Conservation (phyloP, 306 rosid species). For the Vicia villosa region DNA sequence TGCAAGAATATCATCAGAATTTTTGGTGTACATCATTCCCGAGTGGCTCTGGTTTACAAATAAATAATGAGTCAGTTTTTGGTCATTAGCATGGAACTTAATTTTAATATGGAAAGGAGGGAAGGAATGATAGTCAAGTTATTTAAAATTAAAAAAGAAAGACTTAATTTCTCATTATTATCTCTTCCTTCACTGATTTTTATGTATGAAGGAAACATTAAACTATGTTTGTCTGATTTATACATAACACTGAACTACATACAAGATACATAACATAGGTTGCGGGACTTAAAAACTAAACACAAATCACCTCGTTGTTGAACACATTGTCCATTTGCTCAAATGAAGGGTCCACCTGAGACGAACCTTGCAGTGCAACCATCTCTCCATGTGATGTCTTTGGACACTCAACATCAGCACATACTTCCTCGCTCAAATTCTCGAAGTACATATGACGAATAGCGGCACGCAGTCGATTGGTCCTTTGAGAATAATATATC, state of each 20-base stretch:
- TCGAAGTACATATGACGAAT: conserved; percentile 67
- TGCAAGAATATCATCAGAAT: conserved; percentile 51
- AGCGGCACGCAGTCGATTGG: conserved; percentile 68
- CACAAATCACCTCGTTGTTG: conserved; percentile 40
- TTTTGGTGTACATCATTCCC: conserved; percentile 43
- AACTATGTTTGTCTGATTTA: conserved; percentile 22
- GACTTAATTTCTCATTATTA: conserved; percentile 1
- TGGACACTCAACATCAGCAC: conserved; percentile 45
- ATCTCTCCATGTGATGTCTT: conserved; percentile 40
- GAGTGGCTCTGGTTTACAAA: conserved; percentile 53
- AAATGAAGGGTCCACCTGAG: conserved; percentile 44
- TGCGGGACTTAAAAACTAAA: conserved; percentile 7
- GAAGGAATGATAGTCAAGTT: conserved; percentile 6
- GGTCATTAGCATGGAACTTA: conserved; percentile 30
- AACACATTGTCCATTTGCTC: conserved; percentile 39
- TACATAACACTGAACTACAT: conserved; percentile 5
- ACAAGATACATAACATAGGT: not conserved
- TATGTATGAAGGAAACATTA: not conserved
- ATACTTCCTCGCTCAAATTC: conserved; percentile 51
- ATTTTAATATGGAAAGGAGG: not conserved
- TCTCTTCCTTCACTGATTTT: conserved; percentile 11
- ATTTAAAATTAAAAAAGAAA: conserved; percentile 25
- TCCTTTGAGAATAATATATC: conserved; percentile 84
- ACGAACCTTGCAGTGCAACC: conserved; percentile 40
- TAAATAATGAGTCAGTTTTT: conserved; percentile 36